Base-by-base conservation (phyloP, 2,329 filamentous ascomycete genomes). In the Penicillium palitans region DNA sequence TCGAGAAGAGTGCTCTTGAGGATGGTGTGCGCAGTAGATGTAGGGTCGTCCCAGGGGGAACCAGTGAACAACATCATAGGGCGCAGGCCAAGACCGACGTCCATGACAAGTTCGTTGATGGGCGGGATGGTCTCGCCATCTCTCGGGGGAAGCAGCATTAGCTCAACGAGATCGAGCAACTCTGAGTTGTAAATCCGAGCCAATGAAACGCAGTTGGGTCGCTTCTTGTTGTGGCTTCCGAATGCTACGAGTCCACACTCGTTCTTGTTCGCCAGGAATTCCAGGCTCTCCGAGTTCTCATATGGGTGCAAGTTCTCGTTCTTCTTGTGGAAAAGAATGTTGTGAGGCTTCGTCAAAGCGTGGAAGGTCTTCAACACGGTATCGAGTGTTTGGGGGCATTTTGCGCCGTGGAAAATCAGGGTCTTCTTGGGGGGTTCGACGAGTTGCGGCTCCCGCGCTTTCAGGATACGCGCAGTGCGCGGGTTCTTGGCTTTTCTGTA, bases 261-360 rank as follows among this genome's bases (percentile, higher is more conserved):
- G 79, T 99, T 99, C 81, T 98, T 99, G 73, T 93, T 88, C 62
- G 89, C 89, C 81, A 99, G 93, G 81, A 99, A 99, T 78, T 97
- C 91, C 66, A 98, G 84, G 53, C 90, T 93, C 29, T 88, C 82
- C 63, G 90, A 80, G 74, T 96, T 92, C 76, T 97, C 93, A 76
- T 99, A 99, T 2, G 95, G 95, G 76, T 95, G 92, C 69, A 96
- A 89, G 67, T 78, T 78, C 61, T 87, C 83, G 78, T 99, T 99
- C 82, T 98, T 98, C 84, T 98, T 99, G 78, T 87, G 90, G 80
- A 99, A 96, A 67, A 93, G 92, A 76, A 96, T 89, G 64, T 88
- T 88, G 61, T 93, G 83, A 2, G 93, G 92, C 70, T 90, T 87
- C 69, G 93, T 93, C 71, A 99, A 82, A 49, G 90, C 85, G 77